Percentiles rank a stretch among this genome's conserved stretches.
phyloP scores from a whole-genome alignment of 1,284 basidiomycete species.

The Ganoderma leucocontextum region DNA sequence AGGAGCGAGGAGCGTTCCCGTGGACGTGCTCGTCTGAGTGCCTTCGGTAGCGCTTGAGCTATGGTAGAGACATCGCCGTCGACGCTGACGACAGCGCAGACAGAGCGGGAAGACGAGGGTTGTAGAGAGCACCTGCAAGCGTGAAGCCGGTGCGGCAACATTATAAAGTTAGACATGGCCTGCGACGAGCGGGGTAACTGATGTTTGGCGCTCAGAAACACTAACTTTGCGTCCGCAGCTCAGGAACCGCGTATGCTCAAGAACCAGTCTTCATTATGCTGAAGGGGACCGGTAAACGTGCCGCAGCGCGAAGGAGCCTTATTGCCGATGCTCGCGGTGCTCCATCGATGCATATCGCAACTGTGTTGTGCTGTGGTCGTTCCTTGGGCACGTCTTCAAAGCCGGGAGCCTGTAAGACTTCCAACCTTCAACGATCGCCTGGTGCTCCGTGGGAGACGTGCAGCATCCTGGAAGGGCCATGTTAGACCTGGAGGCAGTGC shows the following conservation, averaged over 20 bases:
- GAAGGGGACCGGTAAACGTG: not conserved
- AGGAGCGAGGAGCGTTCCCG: constrained; percentile 4
- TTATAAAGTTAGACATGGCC: not conserved
- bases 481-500: constrained; percentile 15
- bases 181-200: not conserved
- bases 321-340: not conserved
- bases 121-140: not conserved
- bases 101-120: not conserved
- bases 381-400: not conserved
- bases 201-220: constrained; percentile 3
- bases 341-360: not conserved
- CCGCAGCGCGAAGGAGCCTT: constrained; percentile 11
- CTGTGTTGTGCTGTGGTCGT: not conserved
- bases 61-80: not conserved
- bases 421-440: constrained; percentile 4
- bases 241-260: constrained; percentile 4
- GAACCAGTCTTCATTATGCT: not conserved
- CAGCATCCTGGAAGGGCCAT: constrained; percentile 8
- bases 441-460: constrained; percentile 12
- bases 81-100: not conserved
- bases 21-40: not conserved
- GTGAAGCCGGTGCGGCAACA: constrained; percentile 4
- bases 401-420: not conserved
- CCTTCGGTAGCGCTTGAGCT: not conserved
- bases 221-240: constrained; percentile 20